Conservation (phyloP, 2,329 filamentous ascomycete species). For the Camptophora hylomeconis region DNA sequence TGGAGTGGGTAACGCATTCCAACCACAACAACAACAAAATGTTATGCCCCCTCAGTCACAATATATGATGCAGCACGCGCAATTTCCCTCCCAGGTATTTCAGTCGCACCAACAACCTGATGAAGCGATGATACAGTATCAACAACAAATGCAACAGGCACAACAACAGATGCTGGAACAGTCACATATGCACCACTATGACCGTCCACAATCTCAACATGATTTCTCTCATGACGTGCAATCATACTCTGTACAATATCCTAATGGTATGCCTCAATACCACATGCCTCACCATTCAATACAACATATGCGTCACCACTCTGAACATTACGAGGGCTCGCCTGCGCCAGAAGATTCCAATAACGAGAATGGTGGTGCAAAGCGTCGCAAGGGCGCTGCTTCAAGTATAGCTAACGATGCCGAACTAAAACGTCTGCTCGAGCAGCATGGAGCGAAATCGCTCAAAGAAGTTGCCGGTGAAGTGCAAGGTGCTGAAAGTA, state of each 20-base stretch:
- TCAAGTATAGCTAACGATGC: slow-evolving; percentile 37
- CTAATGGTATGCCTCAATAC: slow-evolving; percentile 25
- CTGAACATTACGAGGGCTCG: slow-evolving; percentile 24
- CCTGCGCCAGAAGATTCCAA: slow-evolving; percentile 29
- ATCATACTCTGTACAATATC: slow-evolving; percentile 27
- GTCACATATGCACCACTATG: slow-evolving; percentile 17
- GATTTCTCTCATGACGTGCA: slow-evolving; percentile 17
- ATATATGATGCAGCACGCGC: slow-evolving; percentile 12
- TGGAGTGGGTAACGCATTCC: slow-evolving; percentile 16
- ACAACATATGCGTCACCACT: slow-evolving; percentile 18
- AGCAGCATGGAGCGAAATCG: slow-evolving; percentile 32
- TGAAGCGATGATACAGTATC: slow-evolving; percentile 9
- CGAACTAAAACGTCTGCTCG: slow-evolving; percentile 33
- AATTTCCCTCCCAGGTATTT: slow-evolving; percentile 3
- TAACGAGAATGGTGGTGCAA: slow-evolving; percentile 24
- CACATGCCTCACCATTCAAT: slow-evolving; percentile 24
- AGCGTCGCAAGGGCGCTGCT: slow-evolving; percentile 32
- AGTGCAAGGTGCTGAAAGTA: slow-evolving; percentile 36
- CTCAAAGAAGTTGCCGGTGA: slow-evolving; percentile 35
- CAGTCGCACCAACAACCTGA: slow-evolving; percentile 2
- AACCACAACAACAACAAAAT: slow-evolving; percentile 20
- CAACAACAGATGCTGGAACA: slow-evolving; percentile 3
- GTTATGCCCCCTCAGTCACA: slow-evolving; percentile 10
- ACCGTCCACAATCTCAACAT: slow-evolving; percentile 13
- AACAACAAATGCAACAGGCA: slow-evolving; percentile 5